Conservation (phyloP, 768 basidiomycete genomes). For the Tricholoma bakamatsutake region DNA sequence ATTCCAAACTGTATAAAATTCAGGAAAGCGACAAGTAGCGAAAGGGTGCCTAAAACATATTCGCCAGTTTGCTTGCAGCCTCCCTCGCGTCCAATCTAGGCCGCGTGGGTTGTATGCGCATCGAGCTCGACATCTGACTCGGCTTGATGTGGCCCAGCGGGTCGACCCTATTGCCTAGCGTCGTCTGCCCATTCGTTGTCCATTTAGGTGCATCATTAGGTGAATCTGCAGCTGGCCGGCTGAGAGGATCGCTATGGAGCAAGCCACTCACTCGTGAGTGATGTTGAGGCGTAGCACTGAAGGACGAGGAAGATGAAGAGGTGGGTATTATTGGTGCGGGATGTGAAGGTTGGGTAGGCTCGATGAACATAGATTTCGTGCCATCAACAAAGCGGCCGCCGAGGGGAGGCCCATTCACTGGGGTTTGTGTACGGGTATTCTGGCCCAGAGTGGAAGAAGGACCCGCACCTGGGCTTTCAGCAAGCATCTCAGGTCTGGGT, state of each 20-base stretch:
- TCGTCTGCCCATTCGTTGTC: conserved; percentile 16
- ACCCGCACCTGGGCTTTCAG: conserved; percentile 51
- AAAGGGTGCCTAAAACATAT: conserved; percentile 59
- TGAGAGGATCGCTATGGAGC: conserved; percentile 29
- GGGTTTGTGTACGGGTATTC: conserved; percentile 21
- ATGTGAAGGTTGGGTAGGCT: conserved; percentile 36
- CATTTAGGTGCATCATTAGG: conserved; percentile 20
- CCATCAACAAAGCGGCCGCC: conserved; percentile 68
- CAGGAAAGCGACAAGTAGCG: no score
- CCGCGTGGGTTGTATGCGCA: conserved; percentile 66
- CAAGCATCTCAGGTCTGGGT: conserved; percentile 21
- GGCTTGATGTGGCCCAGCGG: conserved; percentile 59
- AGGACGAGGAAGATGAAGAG: conserved; percentile 32
- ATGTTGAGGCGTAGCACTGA: conserved; percentile 18
- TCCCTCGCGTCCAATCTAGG: conserved; percentile 78
- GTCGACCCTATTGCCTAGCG: conserved; percentile 39
- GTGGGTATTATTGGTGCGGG: conserved; percentile 27
- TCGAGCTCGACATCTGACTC: conserved; percentile 65
- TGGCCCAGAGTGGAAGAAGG: conserved; percentile 36
- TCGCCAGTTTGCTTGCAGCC: conserved; percentile 86
- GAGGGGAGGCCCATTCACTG: conserved; percentile 43
- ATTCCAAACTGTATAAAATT: no score
- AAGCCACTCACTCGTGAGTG: conserved; percentile 17
- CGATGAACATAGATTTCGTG: conserved; percentile 77
- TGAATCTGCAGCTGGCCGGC: conserved; percentile 24